Evolutionary conservation across 306 rosid genomes (phyloP).

Genomic region (Ormosia semicastrata): DNA sequence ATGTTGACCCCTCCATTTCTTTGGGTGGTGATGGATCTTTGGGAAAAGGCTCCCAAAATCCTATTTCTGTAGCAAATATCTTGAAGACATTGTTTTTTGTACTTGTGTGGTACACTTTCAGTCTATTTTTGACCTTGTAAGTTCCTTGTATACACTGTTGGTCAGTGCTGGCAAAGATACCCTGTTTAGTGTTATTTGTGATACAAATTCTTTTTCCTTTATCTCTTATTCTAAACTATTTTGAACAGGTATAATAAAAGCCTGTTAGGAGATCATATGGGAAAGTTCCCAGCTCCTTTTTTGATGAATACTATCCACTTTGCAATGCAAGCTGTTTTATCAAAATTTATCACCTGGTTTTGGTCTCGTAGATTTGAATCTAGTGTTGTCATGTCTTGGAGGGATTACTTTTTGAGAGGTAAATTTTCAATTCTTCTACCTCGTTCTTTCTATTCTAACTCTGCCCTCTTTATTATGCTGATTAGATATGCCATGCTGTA

Average conservation of each 20-base stretch:
- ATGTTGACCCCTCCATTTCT: slow-evolving; percentile 33
- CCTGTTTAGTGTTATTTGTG: slow-evolving; percentile 1
- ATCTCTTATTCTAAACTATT: slow-evolving; percentile 23
- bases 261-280: slow-evolving; percentile 86
- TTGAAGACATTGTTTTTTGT: slow-evolving; percentile 83
- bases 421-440: slow-evolving; percentile 23
- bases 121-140: slow-evolving; percentile 96
- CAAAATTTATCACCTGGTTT: slow-evolving; percentile 78
- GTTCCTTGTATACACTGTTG: slow-evolving; percentile 36
- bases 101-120: slow-evolving; percentile 87
- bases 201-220: not conserved
- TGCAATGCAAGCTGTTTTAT: slow-evolving; percentile 84
- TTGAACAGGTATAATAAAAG: slow-evolving; percentile 89
- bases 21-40: slow-evolving; percentile 36
- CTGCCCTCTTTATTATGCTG: slow-evolving; percentile 8
- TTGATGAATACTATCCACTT: slow-evolving; percentile 91
- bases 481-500: slow-evolving; percentile 11
- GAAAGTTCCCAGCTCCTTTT: slow-evolving; percentile 95
- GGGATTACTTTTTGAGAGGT: slow-evolving; percentile 88
- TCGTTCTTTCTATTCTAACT: slow-evolving; percentile 6
- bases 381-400: slow-evolving; percentile 80
- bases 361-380: slow-evolving; percentile 80
- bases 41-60: slow-evolving; percentile 35
- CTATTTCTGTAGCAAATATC: slow-evolving; percentile 50
- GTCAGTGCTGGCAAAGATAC: not conserved